Evolutionary conservation across 345 rosid genomes (phyloP).

Genomic region (Salix exigua): DNA sequence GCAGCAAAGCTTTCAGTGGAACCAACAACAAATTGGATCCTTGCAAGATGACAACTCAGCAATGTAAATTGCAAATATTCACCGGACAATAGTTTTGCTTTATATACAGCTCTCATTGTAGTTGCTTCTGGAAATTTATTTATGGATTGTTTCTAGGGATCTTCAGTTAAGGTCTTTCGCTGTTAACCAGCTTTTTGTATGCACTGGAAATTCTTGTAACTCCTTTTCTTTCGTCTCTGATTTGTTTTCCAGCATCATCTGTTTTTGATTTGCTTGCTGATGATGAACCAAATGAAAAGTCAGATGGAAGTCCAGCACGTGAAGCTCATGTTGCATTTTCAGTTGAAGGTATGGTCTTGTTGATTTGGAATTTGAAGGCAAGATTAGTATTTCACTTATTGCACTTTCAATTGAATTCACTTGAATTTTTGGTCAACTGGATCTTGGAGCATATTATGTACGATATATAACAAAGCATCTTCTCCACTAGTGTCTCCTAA

Average conservation of each 20-base stretch:
- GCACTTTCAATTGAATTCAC: neutral
- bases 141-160: neutral
- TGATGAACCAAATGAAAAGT: conserved; percentile 40
- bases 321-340: conserved; percentile 86
- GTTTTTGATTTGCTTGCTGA: conserved; percentile 74
- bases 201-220: neutral
- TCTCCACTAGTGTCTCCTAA: conserved; percentile 2
- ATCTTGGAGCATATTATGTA: neutral
- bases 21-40: conserved; percentile 21
- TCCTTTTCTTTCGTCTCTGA: neutral
- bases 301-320: conserved; percentile 33
- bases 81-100: conserved; percentile 13
- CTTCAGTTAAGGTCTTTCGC: neutral
- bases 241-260: conserved; percentile 47
- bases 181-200: neutral
- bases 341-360: conserved; percentile 55
- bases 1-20: conserved; percentile 21
- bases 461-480: neutral
- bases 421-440: neutral
- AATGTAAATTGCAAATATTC: conserved; percentile 33
- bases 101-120: conserved; percentile 9
- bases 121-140: conserved; percentile 8
- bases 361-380: neutral
- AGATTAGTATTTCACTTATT: neutral
- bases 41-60: conserved; percentile 33